Percentiles rank a stretch among this genome's conserved stretches.
These are phyloP conservation scores for Tolypocladium amazonense DNA, from an alignment of 2,329 filamentous ascomycete genomes.

Conservation along the genomic window DNA sequence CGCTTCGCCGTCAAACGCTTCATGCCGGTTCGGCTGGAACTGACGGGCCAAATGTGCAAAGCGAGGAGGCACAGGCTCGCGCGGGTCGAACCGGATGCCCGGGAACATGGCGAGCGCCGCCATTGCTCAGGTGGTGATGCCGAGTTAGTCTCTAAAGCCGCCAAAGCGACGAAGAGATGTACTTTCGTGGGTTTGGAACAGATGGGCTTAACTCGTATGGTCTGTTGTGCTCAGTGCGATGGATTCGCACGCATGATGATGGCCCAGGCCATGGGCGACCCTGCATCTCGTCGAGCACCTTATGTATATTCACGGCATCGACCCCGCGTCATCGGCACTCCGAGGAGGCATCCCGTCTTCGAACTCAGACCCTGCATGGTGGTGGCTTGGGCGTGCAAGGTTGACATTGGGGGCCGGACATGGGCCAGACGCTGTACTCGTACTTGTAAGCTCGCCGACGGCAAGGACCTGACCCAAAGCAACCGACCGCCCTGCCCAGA, in stretches of 20 bases:
- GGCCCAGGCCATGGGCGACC: neutral
- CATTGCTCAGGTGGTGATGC: neutral
- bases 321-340: neutral
- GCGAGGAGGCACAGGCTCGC: constrained; percentile 3
- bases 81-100: constrained; percentile 3
- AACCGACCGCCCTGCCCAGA: neutral
- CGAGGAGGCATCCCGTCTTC: neutral
- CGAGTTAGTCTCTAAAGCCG: neutral
- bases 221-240: neutral
- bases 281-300: neutral
- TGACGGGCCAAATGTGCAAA: neutral
- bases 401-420: neutral
- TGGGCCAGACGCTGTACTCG: neutral
- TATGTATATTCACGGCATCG: neutral
- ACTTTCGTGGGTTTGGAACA: neutral
- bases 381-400: neutral
- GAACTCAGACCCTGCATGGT: neutral
- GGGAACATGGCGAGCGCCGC: neutral
- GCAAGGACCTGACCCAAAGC: neutral
- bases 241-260: neutral
- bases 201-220: neutral
- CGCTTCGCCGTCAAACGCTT: neutral
- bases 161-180: neutral
- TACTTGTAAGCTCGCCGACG: neutral
- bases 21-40: neutral